A percentile compares a stretch with the other conserved stretches of the same genome.
Conservation (phyloP, 257 asterid species). For the Coffea canephora region DNA sequence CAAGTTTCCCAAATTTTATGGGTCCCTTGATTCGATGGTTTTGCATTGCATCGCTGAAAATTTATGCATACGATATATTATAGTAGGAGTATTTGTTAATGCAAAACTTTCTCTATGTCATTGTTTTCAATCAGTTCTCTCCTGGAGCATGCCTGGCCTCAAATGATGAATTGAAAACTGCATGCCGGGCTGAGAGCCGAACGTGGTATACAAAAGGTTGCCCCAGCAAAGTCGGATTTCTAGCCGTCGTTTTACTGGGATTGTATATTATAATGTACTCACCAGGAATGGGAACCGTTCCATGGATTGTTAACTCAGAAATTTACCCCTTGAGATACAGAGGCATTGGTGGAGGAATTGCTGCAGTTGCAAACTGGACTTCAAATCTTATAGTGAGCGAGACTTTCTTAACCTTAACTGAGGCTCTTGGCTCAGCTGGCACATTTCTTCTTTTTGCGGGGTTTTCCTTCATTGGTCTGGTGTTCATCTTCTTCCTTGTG, state of each 20-base stretch:
- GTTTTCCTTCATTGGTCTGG: conserved; percentile 46
- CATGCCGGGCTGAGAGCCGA: conserved; percentile 34
- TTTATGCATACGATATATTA: background rate
- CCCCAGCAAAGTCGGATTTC: conserved; percentile 54
- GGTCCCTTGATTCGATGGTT: background rate
- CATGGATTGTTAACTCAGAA: conserved; percentile 71
- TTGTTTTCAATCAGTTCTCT: conserved; percentile 24
- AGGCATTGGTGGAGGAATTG: conserved; percentile 70
- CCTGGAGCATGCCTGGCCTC: conserved; percentile 50
- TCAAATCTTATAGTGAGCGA: conserved; percentile 58
- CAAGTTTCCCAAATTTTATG: background rate
- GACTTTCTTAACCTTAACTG: conserved; percentile 58
- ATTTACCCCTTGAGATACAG: conserved; percentile 61
- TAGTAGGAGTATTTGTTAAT: background rate
- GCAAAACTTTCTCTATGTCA: background rate
- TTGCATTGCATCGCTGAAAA: background rate
- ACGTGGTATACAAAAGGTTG: conserved; percentile 63
- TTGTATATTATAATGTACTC: conserved; percentile 56
- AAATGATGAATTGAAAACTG: conserved; percentile 25
- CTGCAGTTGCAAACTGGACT: conserved; percentile 66
- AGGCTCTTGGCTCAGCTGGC: conserved; percentile 53
- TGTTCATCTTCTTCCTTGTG: conserved; percentile 51
- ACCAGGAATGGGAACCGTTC: conserved; percentile 71
- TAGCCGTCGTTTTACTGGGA: conserved; percentile 51
- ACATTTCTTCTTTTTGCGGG: conserved; percentile 65